These are phyloP conservation scores for Phialemonium atrogriseum DNA, from an alignment of 2,329 filamentous ascomycete species.

Conservation along the genomic window DNA sequence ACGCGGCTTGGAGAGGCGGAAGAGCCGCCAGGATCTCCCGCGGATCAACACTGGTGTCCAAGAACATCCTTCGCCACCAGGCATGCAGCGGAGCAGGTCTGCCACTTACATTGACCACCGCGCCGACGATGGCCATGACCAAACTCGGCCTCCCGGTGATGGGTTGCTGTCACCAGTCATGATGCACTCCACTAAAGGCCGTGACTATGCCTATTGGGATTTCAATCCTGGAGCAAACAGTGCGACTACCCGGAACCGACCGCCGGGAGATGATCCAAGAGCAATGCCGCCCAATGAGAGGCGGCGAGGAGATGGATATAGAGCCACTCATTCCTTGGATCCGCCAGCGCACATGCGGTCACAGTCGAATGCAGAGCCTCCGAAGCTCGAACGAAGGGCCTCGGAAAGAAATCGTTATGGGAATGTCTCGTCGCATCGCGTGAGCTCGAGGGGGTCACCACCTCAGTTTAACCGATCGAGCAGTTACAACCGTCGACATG, in stretches of 20 bases:
- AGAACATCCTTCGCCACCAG: constrained; percentile 18
- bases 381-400: constrained; percentile 20
- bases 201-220: constrained; percentile 34
- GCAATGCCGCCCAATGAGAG: constrained; percentile 11
- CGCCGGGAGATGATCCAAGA: constrained; percentile 8
- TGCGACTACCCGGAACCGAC: constrained; percentile 8
- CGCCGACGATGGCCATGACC: constrained; percentile 22
- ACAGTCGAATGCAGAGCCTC: constrained; percentile 10
- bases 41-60: constrained; percentile 33
- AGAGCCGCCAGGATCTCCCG: constrained; percentile 33
- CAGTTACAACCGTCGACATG: constrained; percentile 14
- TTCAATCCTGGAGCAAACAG: constrained; percentile 10
- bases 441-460: no score
- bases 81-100: constrained; percentile 23
- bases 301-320: constrained; percentile 6
- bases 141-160: constrained; percentile 21
- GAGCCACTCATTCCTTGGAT: constrained; percentile 5
- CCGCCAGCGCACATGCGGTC: constrained; percentile 22
- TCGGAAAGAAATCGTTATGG: constrained; percentile 17
- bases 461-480: constrained; percentile 19
- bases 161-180: constrained; percentile 32
- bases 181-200: constrained; percentile 29
- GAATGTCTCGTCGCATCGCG: no score
- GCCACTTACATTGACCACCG: constrained; percentile 17
- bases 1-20: constrained; percentile 20